phyloP scores from a whole-genome alignment of 768 basidiomycete species.

The Kwoniella heveanensis region DNA sequence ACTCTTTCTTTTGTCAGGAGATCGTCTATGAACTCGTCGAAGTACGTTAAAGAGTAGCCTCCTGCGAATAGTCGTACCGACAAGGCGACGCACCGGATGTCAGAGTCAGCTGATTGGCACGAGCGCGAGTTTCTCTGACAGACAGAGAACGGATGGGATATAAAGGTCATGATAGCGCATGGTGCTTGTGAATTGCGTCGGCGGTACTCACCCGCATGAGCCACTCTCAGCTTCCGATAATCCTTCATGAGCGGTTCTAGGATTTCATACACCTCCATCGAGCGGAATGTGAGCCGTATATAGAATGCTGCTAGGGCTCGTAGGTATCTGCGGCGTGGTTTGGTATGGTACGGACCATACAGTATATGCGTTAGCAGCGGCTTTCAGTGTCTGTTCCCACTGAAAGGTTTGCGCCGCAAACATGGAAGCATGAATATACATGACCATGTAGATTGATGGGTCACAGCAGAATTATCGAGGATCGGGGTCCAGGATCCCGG shows the following conservation, averaged over 20 bases:
- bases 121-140: too few species aligned
- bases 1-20: constrained; percentile 86
- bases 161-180: too few species aligned
- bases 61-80: constrained; percentile 60
- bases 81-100: neutral
- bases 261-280: constrained; percentile 87
- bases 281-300: constrained; percentile 87
- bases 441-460: too few species aligned
- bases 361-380: too few species aligned
- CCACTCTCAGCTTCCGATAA: constrained; percentile 80
- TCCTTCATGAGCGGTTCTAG: constrained; percentile 94
- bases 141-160: too few species aligned
- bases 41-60: constrained; percentile 80
- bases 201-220: constrained; percentile 73
- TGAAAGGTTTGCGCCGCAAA: neutral
- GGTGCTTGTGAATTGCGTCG: too few species aligned
- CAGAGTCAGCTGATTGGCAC: neutral
- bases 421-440: too few species aligned
- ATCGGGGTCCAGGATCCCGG: too few species aligned
- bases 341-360: too few species aligned
- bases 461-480: too few species aligned
- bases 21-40: constrained; percentile 88
- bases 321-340: constrained; percentile 92
- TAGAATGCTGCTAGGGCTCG: constrained; percentile 91
- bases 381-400: too few species aligned